Percentiles rank a stretch among this genome's conserved stretches.
These are phyloP conservation scores for Dactylellina drechsleri DNA, from an alignment of 2,329 filamentous ascomycete genomes.

Conservation along the genomic window DNA sequence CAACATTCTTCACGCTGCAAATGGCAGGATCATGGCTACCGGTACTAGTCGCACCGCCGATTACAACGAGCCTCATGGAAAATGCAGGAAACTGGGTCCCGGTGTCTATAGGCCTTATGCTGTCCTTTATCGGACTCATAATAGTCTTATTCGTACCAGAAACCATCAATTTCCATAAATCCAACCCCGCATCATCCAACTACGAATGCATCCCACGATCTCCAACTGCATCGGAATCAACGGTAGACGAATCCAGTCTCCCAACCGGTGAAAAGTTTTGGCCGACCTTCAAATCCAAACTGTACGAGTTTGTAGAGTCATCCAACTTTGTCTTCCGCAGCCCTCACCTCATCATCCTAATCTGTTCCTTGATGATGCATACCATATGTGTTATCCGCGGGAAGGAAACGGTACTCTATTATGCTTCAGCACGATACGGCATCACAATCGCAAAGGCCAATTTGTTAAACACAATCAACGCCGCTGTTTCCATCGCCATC, in stretches of 20 bases:
- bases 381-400: constrained; percentile 25
- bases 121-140: constrained; percentile 1
- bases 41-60: constrained; percentile 26
- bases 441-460: constrained; percentile 47
- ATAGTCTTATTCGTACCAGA: constrained; percentile 24
- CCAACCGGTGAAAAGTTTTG: constrained; percentile 8
- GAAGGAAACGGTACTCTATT: constrained; percentile 44
- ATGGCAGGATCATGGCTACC: constrained; percentile 31
- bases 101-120: constrained; percentile 11
- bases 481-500: constrained; percentile 36
- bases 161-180: constrained; percentile 26
- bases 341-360: constrained; percentile 49
- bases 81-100: constrained; percentile 31
- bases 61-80: constrained; percentile 31
- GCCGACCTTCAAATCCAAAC: constrained; percentile 12
- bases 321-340: constrained; percentile 49
- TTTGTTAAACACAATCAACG: constrained; percentile 45
- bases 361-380: constrained; percentile 48
- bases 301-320: constrained; percentile 32
- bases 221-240: neutral
- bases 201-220: neutral
- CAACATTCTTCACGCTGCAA: constrained; percentile 47
- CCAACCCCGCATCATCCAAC: neutral
- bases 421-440: constrained; percentile 37
- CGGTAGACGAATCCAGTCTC: constrained; percentile 4